A percentile compares a stretch with the other conserved stretches of the same genome.
Conservation (phyloP, 371 early-diverging fungal species). For the Thermomucor indicae-seudaticae region DNA sequence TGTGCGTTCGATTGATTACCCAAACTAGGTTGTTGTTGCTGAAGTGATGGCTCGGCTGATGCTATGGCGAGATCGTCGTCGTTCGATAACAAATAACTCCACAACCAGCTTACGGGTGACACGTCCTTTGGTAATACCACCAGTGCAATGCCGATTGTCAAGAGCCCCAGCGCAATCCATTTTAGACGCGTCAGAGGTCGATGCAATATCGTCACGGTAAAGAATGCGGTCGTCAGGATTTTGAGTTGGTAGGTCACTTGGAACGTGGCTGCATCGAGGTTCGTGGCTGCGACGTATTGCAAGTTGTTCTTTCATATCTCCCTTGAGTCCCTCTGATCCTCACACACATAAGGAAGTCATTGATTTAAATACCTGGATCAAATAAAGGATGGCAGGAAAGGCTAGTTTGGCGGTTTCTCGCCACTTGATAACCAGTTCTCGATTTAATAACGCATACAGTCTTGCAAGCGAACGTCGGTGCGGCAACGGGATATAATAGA, state of each 20-base stretch:
- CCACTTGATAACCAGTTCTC: constrained; percentile 38
- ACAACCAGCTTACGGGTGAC: constrained; percentile 4
- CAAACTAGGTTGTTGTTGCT: neutral
- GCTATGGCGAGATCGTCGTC: neutral
- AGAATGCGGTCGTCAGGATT: constrained; percentile 93
- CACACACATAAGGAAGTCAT: neutral
- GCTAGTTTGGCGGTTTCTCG: constrained; percentile 55
- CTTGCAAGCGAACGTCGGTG: constrained; percentile 23
- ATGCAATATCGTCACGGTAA: constrained; percentile 77
- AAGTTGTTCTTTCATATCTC: constrained; percentile 69
- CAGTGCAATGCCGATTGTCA: constrained; percentile 86
- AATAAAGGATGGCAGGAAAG: constrained; percentile 88
- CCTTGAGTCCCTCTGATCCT: neutral
- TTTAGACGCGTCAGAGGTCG: constrained; percentile 62
- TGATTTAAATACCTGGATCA: constrained; percentile 63
- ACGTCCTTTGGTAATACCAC: constrained; percentile 52
- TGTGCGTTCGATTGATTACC: constrained; percentile 41
- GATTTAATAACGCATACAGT: constrained; percentile 19
- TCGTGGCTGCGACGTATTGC: constrained; percentile 86
- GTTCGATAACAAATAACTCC: neutral
- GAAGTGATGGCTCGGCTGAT: no score
- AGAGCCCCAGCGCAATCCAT: constrained; percentile 79
- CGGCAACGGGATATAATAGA: constrained; percentile 22
- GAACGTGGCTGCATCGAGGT: constrained; percentile 93
- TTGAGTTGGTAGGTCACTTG: constrained; percentile 97